Percentiles rank a stretch among this genome's conserved stretches.
These are phyloP conservation scores for Syzygium grande DNA, from an alignment of 345 rosid genomes.

Conservation along the genomic window DNA sequence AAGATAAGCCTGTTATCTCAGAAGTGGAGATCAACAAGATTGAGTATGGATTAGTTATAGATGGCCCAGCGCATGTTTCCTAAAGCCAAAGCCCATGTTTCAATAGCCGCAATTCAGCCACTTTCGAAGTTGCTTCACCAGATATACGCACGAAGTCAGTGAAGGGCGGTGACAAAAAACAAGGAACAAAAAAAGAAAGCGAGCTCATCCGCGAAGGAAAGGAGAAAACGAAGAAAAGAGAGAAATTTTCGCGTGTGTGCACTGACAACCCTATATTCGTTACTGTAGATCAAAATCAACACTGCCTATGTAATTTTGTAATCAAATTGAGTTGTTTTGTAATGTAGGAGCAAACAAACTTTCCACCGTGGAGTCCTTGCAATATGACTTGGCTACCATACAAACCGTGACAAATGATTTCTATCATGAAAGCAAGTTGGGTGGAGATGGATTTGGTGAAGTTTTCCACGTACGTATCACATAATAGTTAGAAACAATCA, in stretches of 20 bases:
- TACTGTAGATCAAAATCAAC: not conserved
- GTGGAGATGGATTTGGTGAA: constrained; percentile 62
- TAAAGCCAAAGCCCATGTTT: not conserved
- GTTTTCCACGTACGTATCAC: constrained; percentile 36
- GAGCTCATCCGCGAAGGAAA: not conserved
- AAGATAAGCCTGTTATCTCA: not conserved
- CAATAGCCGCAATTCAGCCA: not conserved
- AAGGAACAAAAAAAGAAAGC: not conserved
- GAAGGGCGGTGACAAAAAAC: not conserved
- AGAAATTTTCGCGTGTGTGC: not conserved
- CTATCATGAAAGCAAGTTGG: constrained; percentile 39
- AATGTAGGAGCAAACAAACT: constrained; percentile 18
- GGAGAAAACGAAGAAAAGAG: not conserved
- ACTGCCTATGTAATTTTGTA: not conserved
- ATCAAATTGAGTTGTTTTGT: not conserved
- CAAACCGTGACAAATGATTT: constrained; percentile 40
- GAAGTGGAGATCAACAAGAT: not conserved
- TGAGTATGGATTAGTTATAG: not conserved
- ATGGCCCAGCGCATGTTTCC: not conserved
- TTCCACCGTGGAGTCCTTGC: constrained; percentile 24
- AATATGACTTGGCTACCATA: constrained; percentile 27
- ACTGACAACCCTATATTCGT: not conserved
- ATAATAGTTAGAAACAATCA: not conserved
- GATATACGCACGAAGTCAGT: not conserved
- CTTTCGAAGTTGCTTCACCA: not conserved